Base-by-base conservation (phyloP, 805 yeast species). In the Monosporozyma solicola region DNA sequence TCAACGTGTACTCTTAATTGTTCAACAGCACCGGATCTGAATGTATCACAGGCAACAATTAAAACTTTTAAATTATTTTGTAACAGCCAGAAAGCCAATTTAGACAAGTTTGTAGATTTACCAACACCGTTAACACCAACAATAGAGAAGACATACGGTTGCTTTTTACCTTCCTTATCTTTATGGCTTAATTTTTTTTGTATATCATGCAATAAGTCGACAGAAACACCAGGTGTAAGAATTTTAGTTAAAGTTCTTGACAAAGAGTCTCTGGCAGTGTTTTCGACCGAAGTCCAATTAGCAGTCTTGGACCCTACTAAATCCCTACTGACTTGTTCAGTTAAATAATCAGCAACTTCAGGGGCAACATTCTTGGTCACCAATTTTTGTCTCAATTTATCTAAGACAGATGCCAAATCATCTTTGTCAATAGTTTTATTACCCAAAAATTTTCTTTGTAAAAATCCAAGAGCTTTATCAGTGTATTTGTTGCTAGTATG, bases 121-220 rank as follows among this genome's bases (percentile, higher is more conserved):
- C 99, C 99, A 43, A 92, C 99, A 47, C 99, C 99, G 68, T 92
- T 92, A 22, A 92, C 99, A 44, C 99, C 99, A 27, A 92, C 98
- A 24, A 92, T 92, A 0, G 97, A 90, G 53, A 92, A 88, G n/a
- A 92, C 97, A 59, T 88, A 92, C 2, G 99, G 97, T 8, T 80
- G 67, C 5, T 67, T 65, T 9, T 68, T 66, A 20, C 62, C 64
- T 11, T 64, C 59, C 25, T 56, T 22, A 27, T 59, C 60, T 33
- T 46, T 57, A 16, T 60, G 63, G 3, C 55, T 41, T 7, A 67
- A 62, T 51, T 68, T 69, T 41, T 70, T 71, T 61, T 85, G 84
- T 51, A 94, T 87, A 61, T 89, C 95, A 59, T 87, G 86, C 37
- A 92, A 75, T 54, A 92, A 71, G 65, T 94, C 95, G 1, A 91